phyloP scores from a whole-genome alignment of 2,329 filamentous ascomycete genomes.

The Pseudovirgaria hyperparasitica region DNA sequence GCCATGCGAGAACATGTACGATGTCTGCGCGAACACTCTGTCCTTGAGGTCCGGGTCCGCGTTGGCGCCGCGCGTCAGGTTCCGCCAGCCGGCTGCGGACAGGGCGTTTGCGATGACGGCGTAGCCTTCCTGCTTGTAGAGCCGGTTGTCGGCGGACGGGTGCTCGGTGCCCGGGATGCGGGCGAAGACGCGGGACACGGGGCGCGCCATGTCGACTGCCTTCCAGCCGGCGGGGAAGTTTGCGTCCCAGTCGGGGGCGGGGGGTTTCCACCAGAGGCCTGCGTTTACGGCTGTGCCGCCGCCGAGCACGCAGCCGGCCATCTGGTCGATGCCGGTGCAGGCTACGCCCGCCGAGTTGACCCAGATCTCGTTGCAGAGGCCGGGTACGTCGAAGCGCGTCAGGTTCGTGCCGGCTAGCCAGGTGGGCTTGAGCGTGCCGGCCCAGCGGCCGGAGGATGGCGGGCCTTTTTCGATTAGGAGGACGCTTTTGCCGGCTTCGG shows the following conservation, averaged over 20 bases:
- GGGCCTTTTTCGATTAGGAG: constrained; percentile 41
- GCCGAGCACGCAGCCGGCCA: constrained; percentile 60
- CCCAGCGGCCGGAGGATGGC: constrained; percentile 50
- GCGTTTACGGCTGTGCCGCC: constrained; percentile 56
- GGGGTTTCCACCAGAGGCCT: constrained; percentile 55
- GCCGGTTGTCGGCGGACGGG: constrained; percentile 53
- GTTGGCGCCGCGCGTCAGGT: constrained; percentile 50
- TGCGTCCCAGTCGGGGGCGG: constrained; percentile 54
- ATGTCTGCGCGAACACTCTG: constrained; percentile 48
- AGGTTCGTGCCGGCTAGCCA: constrained; percentile 52
- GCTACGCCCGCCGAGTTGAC: constrained; percentile 48
- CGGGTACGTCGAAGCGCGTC: constrained; percentile 59
- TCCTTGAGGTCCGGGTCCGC: constrained; percentile 50
- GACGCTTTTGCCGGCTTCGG: constrained; percentile 51
- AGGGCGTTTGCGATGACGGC: constrained; percentile 49
- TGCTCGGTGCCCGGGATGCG: constrained; percentile 58
- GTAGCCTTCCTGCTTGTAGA: constrained; percentile 56
- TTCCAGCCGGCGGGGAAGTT: constrained; percentile 65
- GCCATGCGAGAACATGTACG: constrained; percentile 55
- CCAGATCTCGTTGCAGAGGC: constrained; percentile 61
- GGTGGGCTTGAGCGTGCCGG: constrained; percentile 45
- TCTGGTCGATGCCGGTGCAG: constrained; percentile 58
- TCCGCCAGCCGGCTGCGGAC: constrained; percentile 46
- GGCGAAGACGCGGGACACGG: constrained; percentile 50
- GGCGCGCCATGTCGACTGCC: constrained; percentile 44